Evolutionary conservation across 2,329 filamentous ascomycete species (phyloP), one percentile per base, ranked within the genome.

Genomic region (Pyricularia sp.): DNA sequence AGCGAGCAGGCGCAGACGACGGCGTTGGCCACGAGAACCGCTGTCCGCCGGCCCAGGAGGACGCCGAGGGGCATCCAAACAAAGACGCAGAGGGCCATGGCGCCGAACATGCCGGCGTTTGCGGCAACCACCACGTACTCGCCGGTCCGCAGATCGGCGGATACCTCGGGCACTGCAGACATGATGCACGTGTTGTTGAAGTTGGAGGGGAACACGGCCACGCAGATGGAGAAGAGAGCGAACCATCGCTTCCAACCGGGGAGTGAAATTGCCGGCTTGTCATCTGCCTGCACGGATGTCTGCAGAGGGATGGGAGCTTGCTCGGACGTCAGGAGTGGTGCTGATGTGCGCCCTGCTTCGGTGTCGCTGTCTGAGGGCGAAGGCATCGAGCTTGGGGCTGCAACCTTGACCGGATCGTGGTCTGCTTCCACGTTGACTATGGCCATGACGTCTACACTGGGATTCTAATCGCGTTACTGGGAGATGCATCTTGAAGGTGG

Each of bases 161-260:
- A 90, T 5, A 94, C 88, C 76, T 94, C 91, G 1, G 91, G 91
- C 1, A 90, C 86, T 2, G 91, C 92, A 1, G 90, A 85, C 14
- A 94, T 78, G 10, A 94, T 87, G 0, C 89, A 89, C 0, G 91
- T 94, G 58, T 88, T 92, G 64, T 42, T 58, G 14, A 61, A 42
- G 25, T 31, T 42, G 25, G 28, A 28, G 23, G 68, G 68, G 64
- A 59, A 55, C 12, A 50, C 28, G 6, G 28, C 58, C 58, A 31
- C 61, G 59, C 67, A 68, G 23, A 68, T 14, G 23, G 58, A 30
- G n/a, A 64, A 36, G 20, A 68, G 67, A 31, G 63, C 12, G 23
- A 68, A 10, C 59, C 58, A 64, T 28, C 67, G 58, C 28, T 59
- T 59, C 14, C 67, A 33, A 1, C n/a, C n/a, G 14, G 67, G 58